Evolutionary conservation across 805 yeast genomes (phyloP).

Genomic region (Wickerhamiella azymoides): DNA sequence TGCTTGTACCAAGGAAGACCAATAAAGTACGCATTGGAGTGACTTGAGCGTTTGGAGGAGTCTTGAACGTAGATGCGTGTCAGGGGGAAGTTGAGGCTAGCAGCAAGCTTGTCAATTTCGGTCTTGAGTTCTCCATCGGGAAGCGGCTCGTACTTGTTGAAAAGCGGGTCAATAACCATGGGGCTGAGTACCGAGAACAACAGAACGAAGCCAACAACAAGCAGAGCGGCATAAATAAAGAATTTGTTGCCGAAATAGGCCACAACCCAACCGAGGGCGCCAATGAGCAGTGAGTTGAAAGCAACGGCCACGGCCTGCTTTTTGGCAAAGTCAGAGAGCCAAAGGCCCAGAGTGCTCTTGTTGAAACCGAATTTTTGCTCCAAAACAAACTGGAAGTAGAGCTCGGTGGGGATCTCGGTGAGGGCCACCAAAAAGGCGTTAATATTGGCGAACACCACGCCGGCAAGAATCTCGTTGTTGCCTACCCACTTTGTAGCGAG

Average conservation of each 20-base stretch:
- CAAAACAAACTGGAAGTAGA: conserved; percentile 70
- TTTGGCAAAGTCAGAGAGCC: conserved; percentile 63
- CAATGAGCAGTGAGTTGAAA: conserved; percentile 60
- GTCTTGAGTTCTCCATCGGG: conserved; percentile 78
- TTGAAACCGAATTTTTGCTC: conserved; percentile 92
- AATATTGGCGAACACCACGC: conserved; percentile 47
- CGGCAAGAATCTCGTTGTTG: conserved; percentile 46
- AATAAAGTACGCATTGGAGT: conserved; percentile 90
- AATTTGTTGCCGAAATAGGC: conserved; percentile 68
- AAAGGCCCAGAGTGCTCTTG: conserved; percentile 59
- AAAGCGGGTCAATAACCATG: conserved; percentile 77
- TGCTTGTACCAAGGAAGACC: conserved; percentile 97
- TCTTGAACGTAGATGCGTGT: conserved; percentile 77
- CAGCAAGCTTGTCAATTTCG: conserved; percentile 69
- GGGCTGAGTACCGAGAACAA: conserved; percentile 67
- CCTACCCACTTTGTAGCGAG: conserved; percentile 21
- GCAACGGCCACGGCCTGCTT: conserved; percentile 36
- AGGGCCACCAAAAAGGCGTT: conserved; percentile 39
- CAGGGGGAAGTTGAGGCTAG: conserved; percentile 68
- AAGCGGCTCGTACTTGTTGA: conserved; percentile 81
- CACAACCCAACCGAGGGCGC: conserved; percentile 67
- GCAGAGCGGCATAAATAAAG: conserved; percentile 63
- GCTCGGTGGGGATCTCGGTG: conserved; percentile 50
- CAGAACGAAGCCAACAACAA: conserved; percentile 58
- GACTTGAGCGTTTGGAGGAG: conserved; percentile 93